Evolutionary conservation across 1,139 yeast genomes (phyloP).

Genomic region (Kurtzmaniella quercitrusa): DNA sequence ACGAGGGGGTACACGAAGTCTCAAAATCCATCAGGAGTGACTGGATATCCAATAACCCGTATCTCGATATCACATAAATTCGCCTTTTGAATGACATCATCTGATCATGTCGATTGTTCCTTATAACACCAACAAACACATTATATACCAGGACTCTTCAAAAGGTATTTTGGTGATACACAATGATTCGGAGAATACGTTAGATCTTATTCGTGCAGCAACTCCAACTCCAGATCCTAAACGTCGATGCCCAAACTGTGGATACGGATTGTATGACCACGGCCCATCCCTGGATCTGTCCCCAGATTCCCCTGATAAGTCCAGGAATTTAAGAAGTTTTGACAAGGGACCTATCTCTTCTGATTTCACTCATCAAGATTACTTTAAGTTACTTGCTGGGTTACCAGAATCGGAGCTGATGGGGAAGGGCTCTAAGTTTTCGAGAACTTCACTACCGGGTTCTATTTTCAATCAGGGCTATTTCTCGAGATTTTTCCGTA

Average conservation of each 20-base stretch:
- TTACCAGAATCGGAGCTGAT: slow-evolving; percentile 16
- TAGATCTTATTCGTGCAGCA: slow-evolving; percentile 25
- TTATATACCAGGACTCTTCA: slow-evolving; percentile 37
- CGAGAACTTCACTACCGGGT: slow-evolving; percentile 22
- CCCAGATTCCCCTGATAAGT: not conserved
- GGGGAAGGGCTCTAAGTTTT: slow-evolving; percentile 10
- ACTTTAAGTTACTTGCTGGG: slow-evolving; percentile 35
- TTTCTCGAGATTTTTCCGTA: slow-evolving; percentile 62
- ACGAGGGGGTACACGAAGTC: too few species aligned
- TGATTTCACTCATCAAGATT: slow-evolving; percentile 31
- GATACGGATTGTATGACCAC: slow-evolving; percentile 25
- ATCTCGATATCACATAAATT: too few species aligned
- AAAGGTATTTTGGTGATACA: slow-evolving; percentile 44
- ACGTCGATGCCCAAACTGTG: slow-evolving; percentile 42
- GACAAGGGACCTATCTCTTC: slow-evolving; percentile 15
- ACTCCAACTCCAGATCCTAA: slow-evolving; percentile 7
- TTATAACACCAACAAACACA: slow-evolving; percentile 28
- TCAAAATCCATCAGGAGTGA: too few species aligned
- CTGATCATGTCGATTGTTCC: slow-evolving; percentile 36
- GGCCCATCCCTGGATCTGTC: not conserved
- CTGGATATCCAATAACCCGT: too few species aligned
- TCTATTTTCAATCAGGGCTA: slow-evolving; percentile 68
- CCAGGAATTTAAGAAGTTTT: slow-evolving; percentile 5
- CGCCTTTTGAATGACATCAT: not conserved
- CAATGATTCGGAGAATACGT: slow-evolving; percentile 36